Evolutionary conservation across 2,329 filamentous ascomycete genomes (phyloP).

Genomic region (Aspergillus quadricinctus): DNA sequence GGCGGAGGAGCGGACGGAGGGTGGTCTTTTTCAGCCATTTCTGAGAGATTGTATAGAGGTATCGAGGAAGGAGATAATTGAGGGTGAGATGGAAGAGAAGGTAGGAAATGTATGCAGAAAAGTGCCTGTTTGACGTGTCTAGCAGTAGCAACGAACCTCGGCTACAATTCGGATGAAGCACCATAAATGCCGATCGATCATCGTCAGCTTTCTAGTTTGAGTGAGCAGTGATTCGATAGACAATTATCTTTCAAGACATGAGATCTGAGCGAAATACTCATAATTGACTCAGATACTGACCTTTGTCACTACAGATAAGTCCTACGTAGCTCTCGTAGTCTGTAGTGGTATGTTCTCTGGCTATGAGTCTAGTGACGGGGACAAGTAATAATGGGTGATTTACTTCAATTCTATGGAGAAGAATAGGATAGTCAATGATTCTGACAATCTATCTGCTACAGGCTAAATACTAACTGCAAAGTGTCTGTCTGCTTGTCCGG

Average conservation of each 20-base stretch:
- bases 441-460: not conserved
- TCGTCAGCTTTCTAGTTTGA: not conserved
- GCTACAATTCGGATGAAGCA: not conserved
- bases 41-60: not conserved
- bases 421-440: not conserved
- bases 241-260: not conserved
- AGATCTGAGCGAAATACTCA: not conserved
- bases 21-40: not conserved
- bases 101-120: not conserved
- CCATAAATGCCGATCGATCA: not conserved
- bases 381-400: too few relatives aligned
- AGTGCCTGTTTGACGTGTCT: not conserved
- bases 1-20: conserved; percentile 1
- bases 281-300: not conserved
- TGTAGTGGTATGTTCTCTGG: too few relatives aligned
- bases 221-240: not conserved
- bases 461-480: not conserved
- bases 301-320: not conserved
- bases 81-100: not conserved
- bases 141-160: not conserved
- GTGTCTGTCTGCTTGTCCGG: not conserved
- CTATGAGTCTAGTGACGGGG: not conserved
- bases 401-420: too few relatives aligned
- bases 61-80: not conserved
- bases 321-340: too few relatives aligned